These are phyloP conservation scores for Oxyria digyna DNA, from an alignment of 148 eudicot genomes.

Conservation along the genomic window DNA sequence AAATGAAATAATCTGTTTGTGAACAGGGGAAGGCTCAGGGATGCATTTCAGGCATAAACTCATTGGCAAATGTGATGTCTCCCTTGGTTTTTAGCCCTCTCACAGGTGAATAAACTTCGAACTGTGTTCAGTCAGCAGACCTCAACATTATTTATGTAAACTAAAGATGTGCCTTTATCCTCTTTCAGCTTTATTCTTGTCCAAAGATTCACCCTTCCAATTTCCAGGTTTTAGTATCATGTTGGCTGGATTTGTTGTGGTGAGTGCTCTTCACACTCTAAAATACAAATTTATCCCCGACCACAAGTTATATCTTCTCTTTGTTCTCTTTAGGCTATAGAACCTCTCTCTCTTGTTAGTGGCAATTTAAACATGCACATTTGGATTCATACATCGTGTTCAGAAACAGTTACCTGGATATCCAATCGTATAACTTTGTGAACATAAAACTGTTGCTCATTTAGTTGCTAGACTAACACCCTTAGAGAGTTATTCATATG, in stretches of 20 bases:
- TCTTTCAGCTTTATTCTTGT: slow-evolving; percentile 52
- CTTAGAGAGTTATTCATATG: no score
- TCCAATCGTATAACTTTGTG: background rate
- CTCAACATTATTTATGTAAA: background rate
- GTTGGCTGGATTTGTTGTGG: slow-evolving; percentile 30
- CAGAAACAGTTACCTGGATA: background rate
- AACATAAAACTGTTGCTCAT: no score
- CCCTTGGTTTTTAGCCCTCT: slow-evolving; percentile 54
- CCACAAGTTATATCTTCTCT: background rate
- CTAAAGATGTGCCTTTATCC: slow-evolving; percentile 9
- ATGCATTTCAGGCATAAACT: slow-evolving; percentile 49
- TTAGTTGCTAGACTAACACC: no score
- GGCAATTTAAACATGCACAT: background rate
- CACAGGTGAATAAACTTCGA: slow-evolving; percentile 25
- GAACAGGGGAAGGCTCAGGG: slow-evolving; percentile 64
- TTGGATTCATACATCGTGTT: background rate
- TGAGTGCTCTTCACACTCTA: slow-evolving; percentile 13
- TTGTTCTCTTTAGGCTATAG: background rate
- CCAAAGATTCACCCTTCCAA: slow-evolving; percentile 46
- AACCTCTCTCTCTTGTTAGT: background rate
- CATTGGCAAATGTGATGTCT: slow-evolving; percentile 39
- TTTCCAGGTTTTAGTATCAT: slow-evolving; percentile 59
- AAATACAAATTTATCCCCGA: background rate
- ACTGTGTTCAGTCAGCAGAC: background rate
- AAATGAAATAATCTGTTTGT: background rate